These are phyloP conservation scores for Knufia petricola DNA, from an alignment of 2,329 filamentous ascomycete genomes.

Conservation along the genomic window DNA sequence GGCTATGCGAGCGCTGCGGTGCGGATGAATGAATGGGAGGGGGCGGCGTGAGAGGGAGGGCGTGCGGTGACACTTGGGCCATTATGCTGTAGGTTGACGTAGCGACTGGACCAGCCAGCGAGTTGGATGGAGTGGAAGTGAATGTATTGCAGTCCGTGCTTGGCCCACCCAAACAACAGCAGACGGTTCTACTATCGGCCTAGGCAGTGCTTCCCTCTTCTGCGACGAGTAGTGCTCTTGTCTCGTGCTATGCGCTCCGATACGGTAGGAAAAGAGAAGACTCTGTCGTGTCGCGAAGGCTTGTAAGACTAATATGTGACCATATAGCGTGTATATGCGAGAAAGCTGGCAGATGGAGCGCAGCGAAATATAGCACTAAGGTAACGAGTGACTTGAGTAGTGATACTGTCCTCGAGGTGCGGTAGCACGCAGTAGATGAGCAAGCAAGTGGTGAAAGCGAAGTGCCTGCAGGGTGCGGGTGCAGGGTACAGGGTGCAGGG, in stretches of 20 bases:
- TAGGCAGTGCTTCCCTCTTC: too few species aligned
- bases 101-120: conserved; percentile 4
- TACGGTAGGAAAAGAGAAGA: not conserved
- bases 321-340: too few species aligned
- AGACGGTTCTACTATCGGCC: too few species aligned
- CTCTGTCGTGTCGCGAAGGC: too few species aligned
- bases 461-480: too few species aligned
- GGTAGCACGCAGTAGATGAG: not conserved
- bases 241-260: not conserved
- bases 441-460: too few species aligned
- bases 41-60: conserved; percentile 30
- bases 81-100: conserved; percentile 11
- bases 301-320: too few species aligned
- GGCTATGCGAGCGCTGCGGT: conserved; percentile 26
- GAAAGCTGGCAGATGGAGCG: too few species aligned
- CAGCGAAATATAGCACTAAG: not conserved
- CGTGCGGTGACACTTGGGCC: conserved; percentile 15
- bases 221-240: not conserved
- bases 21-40: conserved; percentile 35
- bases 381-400: not conserved
- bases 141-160: not conserved
- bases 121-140: not conserved
- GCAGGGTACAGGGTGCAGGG: not conserved
- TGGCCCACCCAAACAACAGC: not conserved
- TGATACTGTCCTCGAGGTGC: not conserved